Conservation (phyloP, 1,284 basidiomycete species). For the Ganoderma leucocontextum region DNA sequence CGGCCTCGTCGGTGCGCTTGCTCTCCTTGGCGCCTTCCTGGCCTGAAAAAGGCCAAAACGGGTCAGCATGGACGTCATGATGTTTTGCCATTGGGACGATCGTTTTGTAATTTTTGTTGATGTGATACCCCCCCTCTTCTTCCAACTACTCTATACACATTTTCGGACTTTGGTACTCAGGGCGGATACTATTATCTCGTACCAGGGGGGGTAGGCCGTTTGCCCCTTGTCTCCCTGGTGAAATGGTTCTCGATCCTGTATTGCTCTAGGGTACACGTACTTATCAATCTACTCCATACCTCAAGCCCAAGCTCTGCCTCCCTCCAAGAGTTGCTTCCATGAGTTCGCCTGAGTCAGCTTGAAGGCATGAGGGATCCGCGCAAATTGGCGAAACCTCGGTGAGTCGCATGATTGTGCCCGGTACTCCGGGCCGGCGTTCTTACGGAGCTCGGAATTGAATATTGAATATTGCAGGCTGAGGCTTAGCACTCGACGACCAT, state of each 20-base stretch:
- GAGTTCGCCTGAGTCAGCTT: background rate
- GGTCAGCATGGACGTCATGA: background rate
- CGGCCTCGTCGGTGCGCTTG: conserved; percentile 39
- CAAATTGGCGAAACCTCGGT: background rate
- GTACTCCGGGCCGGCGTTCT: background rate
- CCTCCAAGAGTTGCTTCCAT: background rate
- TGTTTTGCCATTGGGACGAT: background rate
- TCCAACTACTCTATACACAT: background rate
- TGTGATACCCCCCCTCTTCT: background rate
- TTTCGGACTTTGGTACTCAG: background rate
- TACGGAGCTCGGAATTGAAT: background rate
- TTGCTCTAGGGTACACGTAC: background rate
- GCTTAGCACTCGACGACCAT: conserved; percentile 21
- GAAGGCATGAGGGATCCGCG: background rate
- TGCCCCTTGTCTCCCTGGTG: background rate
- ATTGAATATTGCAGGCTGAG: background rate
- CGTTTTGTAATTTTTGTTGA: background rate
- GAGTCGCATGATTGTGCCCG: background rate
- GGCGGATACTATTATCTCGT: background rate
- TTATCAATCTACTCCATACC: conserved; percentile 4
- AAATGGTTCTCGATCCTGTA: background rate
- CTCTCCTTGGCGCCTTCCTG: conserved; percentile 40
- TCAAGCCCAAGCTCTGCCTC: background rate
- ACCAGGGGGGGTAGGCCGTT: background rate
- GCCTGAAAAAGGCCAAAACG: conserved; percentile 31